Evolutionary conservation across 768 basidiomycete genomes (phyloP).

Genomic region (Leccinum imitatum): DNA sequence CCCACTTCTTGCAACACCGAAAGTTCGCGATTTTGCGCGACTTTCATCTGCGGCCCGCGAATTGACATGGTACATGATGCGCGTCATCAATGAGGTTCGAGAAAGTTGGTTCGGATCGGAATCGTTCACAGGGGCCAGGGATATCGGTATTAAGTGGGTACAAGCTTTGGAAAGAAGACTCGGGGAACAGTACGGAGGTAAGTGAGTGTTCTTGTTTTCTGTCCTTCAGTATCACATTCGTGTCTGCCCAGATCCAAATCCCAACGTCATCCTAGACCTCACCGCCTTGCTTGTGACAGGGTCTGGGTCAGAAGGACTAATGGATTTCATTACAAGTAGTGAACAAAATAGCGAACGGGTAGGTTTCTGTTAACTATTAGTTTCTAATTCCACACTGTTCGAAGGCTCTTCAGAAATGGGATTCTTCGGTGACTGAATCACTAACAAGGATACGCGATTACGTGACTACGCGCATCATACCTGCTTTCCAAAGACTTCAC

Average conservation of each 20-base stretch:
- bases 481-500: conserved; percentile 75
- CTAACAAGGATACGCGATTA: conserved; percentile 72
- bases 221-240: conserved; percentile 11
- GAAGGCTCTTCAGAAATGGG: conserved; percentile 83
- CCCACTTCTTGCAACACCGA: conserved; percentile 55
- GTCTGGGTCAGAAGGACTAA: conserved; percentile 64
- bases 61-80: conserved; percentile 68
- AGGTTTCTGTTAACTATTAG: conserved; percentile 22
- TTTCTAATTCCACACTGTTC: conserved; percentile 22
- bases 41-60: conserved; percentile 69
- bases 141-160: conserved; percentile 73
- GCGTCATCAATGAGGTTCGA: conserved; percentile 71
- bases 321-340: conserved; percentile 73
- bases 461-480: conserved; percentile 65
- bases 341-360: conserved; percentile 85
- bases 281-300: conserved; percentile 71
- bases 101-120: conserved; percentile 72
- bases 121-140: conserved; percentile 62
- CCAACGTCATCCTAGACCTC: conserved; percentile 68
- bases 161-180: conserved; percentile 62
- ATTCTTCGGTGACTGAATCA: conserved; percentile 67
- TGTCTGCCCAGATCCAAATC: conserved; percentile 48
- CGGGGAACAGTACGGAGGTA: conserved; percentile 66
- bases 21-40: conserved; percentile 67
- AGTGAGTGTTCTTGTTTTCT: conserved; percentile 35